Percentiles rank a stretch among this genome's conserved stretches.
Conservation (phyloP, 2,329 filamentous ascomycete species). For the Ophiostoma sp. region DNA sequence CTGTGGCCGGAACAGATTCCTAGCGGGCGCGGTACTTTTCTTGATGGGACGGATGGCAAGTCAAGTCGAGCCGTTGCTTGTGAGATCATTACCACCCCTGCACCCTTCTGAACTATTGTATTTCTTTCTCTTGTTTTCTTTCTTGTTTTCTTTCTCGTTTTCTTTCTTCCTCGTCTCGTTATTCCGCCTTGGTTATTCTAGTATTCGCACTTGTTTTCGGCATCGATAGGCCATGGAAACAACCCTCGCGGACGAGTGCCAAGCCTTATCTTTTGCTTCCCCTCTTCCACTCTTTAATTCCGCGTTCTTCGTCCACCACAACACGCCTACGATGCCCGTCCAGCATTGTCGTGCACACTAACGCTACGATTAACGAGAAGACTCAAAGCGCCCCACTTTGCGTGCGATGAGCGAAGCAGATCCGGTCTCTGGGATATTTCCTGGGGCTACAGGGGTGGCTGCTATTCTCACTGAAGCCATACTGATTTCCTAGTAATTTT, state of each 20-base stretch:
- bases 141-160: background rate
- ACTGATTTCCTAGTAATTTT: no score
- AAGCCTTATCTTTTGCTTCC: background rate
- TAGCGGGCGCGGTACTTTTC: background rate
- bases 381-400: background rate
- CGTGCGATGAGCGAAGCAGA: background rate
- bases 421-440: background rate
- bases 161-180: background rate
- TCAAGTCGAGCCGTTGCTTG: background rate
- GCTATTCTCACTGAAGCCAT: no score
- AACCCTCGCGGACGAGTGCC: no score
- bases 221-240: no score
- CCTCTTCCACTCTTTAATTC: background rate
- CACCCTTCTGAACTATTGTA: background rate
- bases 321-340: background rate
- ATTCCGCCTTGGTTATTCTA: no score
- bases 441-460: background rate
- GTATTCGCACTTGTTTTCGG: no score
- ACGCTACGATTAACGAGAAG: background rate
- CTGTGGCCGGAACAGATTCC: background rate
- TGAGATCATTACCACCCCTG: background rate
- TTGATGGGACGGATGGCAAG: background rate
- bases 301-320: background rate
- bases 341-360: no score
- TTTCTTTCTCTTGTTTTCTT: background rate